phyloP scores from a whole-genome alignment of 2,329 filamentous ascomycete genomes.

The Bipolaris cookei region DNA sequence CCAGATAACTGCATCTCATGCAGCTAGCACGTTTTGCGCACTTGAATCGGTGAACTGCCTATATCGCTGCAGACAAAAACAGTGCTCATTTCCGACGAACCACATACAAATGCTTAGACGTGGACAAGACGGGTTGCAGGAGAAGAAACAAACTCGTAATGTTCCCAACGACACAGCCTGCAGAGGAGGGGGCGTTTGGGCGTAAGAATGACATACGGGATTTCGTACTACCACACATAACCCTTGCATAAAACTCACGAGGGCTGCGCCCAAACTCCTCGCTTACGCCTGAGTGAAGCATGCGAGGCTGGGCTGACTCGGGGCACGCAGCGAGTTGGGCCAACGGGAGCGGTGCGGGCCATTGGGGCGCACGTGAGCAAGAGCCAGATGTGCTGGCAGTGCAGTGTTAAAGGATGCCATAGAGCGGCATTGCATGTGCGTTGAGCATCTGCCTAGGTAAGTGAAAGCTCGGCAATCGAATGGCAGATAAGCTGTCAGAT shows the following conservation, averaged over 20 bases:
- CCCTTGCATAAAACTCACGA: conserved; percentile 11
- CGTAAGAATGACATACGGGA: conserved; percentile 8
- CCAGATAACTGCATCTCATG: no score
- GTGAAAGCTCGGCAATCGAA: neutral
- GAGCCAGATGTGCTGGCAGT: conserved; percentile 3
- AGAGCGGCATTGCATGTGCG: neutral
- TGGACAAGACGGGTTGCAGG: no score
- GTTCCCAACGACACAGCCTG: no score
- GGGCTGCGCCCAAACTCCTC: conserved; percentile 13
- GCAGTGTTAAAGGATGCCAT: neutral
- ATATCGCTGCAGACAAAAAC: no score
- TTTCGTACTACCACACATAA: conserved; percentile 4
- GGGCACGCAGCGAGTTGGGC: neutral
- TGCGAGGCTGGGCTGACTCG: neutral
- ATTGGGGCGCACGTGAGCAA: neutral
- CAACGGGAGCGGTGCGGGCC: neutral
- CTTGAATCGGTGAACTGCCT: no score
- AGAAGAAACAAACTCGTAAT: no score
- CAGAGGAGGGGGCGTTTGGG: neutral
- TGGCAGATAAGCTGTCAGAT: neutral
- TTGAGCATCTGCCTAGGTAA: neutral
- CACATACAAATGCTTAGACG: no score
- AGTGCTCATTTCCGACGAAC: no score
- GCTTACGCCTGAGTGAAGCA: conserved; percentile 1
- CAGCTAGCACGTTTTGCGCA: no score